These are phyloP conservation scores for Bertia moriformis DNA, from an alignment of 2,329 filamentous ascomycete species.

Conservation along the genomic window DNA sequence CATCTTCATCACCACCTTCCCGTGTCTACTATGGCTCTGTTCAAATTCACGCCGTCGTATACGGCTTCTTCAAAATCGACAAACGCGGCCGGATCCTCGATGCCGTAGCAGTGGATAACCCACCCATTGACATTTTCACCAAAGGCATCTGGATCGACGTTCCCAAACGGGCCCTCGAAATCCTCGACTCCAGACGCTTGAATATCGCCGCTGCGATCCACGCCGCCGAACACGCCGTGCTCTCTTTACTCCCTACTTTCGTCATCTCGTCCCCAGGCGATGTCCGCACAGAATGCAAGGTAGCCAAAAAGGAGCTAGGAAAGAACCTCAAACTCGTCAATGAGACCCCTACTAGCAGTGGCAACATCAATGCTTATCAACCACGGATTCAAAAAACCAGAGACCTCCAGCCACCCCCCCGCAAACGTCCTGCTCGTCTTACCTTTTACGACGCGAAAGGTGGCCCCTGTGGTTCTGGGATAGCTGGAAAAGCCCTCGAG, in stretches of 20 bases:
- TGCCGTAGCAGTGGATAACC: conserved; percentile 83
- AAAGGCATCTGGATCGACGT: conserved; percentile 96
- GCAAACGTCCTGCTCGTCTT: conserved; percentile 74
- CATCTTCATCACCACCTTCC: too few relatives aligned
- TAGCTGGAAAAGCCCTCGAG: conserved; percentile 85
- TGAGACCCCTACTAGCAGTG: too few relatives aligned
- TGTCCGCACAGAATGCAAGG: conserved; percentile 88
- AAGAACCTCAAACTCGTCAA: conserved; percentile 20
- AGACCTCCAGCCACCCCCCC: conserved; percentile 30
- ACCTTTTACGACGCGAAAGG: conserved; percentile 95
- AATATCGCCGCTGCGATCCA: conserved; percentile 85
- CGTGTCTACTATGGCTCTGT: conserved; percentile 77
- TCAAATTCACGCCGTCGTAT: conserved; percentile 75
- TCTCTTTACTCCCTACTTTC: conserved; percentile 78
- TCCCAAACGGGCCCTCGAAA: conserved; percentile 62
- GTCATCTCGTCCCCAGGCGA: conserved; percentile 82
- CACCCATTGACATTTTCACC: conserved; percentile 68
- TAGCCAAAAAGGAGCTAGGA: conserved; percentile 73
- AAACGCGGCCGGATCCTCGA: conserved; percentile 73
- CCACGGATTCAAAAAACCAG: neutral
- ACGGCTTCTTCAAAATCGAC: conserved; percentile 96
- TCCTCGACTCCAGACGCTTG: conserved; percentile 57
- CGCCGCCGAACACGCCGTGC: conserved; percentile 80
- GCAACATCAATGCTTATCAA: neutral
- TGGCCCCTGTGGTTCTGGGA: conserved; percentile 67